These are phyloP conservation scores for Mychonastes homosphaera DNA, from an alignment of 139 green algal species.

Conservation along the genomic window DNA sequence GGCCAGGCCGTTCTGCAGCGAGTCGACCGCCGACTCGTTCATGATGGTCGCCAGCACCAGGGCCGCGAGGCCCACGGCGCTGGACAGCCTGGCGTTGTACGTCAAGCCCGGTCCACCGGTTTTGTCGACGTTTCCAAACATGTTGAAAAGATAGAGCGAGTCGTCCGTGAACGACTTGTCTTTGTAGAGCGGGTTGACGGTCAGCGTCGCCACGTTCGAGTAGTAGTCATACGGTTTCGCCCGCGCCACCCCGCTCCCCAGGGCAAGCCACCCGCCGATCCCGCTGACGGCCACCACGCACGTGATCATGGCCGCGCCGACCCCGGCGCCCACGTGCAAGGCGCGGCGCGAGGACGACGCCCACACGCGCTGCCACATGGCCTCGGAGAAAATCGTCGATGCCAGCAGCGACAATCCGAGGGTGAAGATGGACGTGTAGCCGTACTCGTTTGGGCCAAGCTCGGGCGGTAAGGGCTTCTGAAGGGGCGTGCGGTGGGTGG, in stretches of 20 bases:
- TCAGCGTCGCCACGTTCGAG: too few relatives aligned
- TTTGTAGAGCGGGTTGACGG: too few relatives aligned
- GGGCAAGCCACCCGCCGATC: constrained; percentile 61
- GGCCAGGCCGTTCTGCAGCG: constrained; percentile 42
- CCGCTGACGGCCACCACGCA: constrained; percentile 47
- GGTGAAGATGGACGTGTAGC: constrained; percentile 52
- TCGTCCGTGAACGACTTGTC: constrained; percentile 41
- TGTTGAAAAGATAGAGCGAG: constrained; percentile 52
- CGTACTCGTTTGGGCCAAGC: not conserved
- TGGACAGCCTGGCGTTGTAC: too few relatives aligned
- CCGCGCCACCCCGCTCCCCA: constrained; percentile 41
- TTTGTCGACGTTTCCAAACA: not conserved
- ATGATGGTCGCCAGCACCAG: constrained; percentile 57
- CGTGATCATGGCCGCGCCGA: constrained; percentile 23
- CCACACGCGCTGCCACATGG: constrained; percentile 72
- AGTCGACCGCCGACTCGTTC: constrained; percentile 61
- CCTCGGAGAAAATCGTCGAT: constrained; percentile 66
- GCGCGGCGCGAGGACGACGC: constrained; percentile 14
- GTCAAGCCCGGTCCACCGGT: too few relatives aligned
- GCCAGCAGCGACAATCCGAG: constrained; percentile 59
- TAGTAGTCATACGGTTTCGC: too few relatives aligned
- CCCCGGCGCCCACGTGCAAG: constrained; percentile 23
- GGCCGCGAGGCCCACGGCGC: constrained; percentile 42
- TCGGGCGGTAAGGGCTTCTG: constrained; percentile 30
- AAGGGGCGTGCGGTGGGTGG: constrained; percentile 33